Conservation (phyloP, 805 yeast species). For the Candida orba region DNA sequence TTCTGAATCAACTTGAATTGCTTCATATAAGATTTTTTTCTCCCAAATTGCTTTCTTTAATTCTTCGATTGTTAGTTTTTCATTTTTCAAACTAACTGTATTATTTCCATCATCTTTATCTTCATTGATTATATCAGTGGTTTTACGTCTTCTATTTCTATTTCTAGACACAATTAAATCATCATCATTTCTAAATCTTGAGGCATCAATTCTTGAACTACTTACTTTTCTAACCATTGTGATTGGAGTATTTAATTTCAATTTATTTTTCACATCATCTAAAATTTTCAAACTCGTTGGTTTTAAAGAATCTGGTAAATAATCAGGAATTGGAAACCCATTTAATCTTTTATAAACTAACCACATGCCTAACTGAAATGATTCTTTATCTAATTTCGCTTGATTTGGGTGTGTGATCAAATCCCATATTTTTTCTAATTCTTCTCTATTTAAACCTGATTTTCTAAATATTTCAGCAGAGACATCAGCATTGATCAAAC, state of each 20-base stretch:
- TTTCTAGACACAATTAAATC: constrained; percentile 33
- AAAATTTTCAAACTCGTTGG: constrained; percentile 82
- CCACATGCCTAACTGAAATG: constrained; percentile 97
- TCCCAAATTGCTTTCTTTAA: constrained; percentile 67
- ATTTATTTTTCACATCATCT: constrained; percentile 59
- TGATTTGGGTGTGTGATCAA: constrained; percentile 77
- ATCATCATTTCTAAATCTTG: constrained; percentile 75
- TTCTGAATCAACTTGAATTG: constrained; percentile 27
- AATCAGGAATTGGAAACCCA: constrained; percentile 73
- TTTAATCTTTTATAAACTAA: constrained; percentile 83
- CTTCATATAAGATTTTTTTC: constrained; percentile 60
- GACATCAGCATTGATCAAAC: constrained; percentile 72
- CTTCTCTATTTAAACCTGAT: constrained; percentile 83
- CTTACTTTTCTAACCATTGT: constrained; percentile 22
- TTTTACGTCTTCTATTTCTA: constrained; percentile 23
- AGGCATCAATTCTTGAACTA: constrained; percentile 21
- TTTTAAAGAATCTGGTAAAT: constrained; percentile 80
- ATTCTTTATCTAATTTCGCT: constrained; percentile 84
- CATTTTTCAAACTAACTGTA: background rate
- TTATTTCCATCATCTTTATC: background rate
- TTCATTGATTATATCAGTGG: background rate
- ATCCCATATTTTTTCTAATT: constrained; percentile 87
- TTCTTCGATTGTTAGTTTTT: constrained; percentile 35
- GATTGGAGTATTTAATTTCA: constrained; percentile 15
- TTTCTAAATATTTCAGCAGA: constrained; percentile 86